These are phyloP conservation scores for Ophiocordyceps robertsii DNA, from an alignment of 2,329 filamentous ascomycete species.

Conservation along the genomic window DNA sequence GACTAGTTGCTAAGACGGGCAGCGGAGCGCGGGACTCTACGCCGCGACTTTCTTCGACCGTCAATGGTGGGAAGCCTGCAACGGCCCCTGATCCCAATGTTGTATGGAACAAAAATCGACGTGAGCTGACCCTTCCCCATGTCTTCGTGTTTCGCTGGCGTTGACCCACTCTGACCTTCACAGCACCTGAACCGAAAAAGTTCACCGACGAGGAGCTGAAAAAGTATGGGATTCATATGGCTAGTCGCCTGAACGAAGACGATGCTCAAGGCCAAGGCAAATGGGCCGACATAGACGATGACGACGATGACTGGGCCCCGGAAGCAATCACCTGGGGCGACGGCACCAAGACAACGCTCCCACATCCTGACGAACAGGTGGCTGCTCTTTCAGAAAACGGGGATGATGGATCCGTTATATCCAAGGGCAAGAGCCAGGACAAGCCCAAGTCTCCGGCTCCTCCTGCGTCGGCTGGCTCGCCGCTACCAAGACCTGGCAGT, in stretches of 20 bases:
- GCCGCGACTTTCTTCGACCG: conserved; percentile 23
- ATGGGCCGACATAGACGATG: conserved; percentile 83
- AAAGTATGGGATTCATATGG: conserved; percentile 77
- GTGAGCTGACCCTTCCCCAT: conserved; percentile 33
- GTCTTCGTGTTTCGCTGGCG: not conserved
- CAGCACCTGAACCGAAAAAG: conserved; percentile 62
- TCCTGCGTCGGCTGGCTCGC: conserved; percentile 19
- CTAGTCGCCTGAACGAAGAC: conserved; percentile 63
- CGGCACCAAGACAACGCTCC: conserved; percentile 68
- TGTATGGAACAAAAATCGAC: conserved; percentile 84
- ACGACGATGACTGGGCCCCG: conserved; percentile 77
- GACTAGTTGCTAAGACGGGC: conserved; percentile 64
- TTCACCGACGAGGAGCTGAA: conserved; percentile 80
- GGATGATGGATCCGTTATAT: conserved; percentile 11
- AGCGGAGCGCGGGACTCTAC: conserved; percentile 41
- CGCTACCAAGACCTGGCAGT: conserved; percentile 29
- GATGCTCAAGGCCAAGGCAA: conserved; percentile 64
- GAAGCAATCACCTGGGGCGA: conserved; percentile 82
- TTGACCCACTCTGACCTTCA: conserved; percentile 26
- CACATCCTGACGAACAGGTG: conserved; percentile 42
- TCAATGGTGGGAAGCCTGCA: conserved; percentile 46
- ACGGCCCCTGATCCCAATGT: conserved; percentile 56
- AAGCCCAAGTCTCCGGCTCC: conserved; percentile 32
- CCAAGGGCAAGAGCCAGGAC: conserved; percentile 16
- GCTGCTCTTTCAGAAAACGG: conserved; percentile 13